Evolutionary conservation across 2,329 filamentous ascomycete species (phyloP).

Genomic region (Aspergillaceae sp.): DNA sequence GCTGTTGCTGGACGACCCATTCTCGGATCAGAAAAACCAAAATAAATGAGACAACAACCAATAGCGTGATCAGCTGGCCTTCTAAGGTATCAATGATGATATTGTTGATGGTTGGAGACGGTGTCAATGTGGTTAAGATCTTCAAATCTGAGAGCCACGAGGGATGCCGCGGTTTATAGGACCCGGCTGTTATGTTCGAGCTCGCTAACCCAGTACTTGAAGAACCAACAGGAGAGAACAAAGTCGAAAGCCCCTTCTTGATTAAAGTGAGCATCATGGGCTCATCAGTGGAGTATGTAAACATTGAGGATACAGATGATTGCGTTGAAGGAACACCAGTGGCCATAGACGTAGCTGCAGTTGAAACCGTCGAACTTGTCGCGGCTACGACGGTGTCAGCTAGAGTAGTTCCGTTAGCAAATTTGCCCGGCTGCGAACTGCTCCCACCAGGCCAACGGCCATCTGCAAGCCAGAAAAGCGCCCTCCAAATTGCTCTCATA

Average conservation of each 20-base stretch:
- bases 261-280: slow-evolving; percentile 39
- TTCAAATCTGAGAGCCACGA: slow-evolving; percentile 52
- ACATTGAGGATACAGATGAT: slow-evolving; percentile 32
- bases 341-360: slow-evolving; percentile 15
- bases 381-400: slow-evolving; percentile 13
- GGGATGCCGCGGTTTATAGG: slow-evolving; percentile 30
- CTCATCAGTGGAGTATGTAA: slow-evolving; percentile 36
- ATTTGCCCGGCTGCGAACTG: slow-evolving; percentile 11
- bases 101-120: slow-evolving; percentile 64
- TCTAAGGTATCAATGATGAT: slow-evolving; percentile 76
- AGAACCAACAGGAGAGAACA: slow-evolving; percentile 24
- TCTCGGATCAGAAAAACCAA: slow-evolving; percentile 93
- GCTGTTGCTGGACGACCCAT: slow-evolving; percentile 97
- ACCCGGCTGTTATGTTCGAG: slow-evolving; percentile 18
- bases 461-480: slow-evolving; percentile 90
- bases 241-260: slow-evolving; percentile 35
- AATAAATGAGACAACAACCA: slow-evolving; percentile 90
- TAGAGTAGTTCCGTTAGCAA: slow-evolving; percentile 21
- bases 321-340: slow-evolving; percentile 22
- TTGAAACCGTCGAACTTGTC: slow-evolving; percentile 16
- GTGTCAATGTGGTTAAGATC: slow-evolving; percentile 51
- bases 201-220: slow-evolving; percentile 19
- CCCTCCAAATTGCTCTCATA: slow-evolving; percentile 86
- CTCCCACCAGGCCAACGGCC: slow-evolving; percentile 50
- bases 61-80: slow-evolving; percentile 83